Evolutionary conservation across 768 basidiomycete genomes (phyloP).

Genomic region (Termitomyces sp.): DNA sequence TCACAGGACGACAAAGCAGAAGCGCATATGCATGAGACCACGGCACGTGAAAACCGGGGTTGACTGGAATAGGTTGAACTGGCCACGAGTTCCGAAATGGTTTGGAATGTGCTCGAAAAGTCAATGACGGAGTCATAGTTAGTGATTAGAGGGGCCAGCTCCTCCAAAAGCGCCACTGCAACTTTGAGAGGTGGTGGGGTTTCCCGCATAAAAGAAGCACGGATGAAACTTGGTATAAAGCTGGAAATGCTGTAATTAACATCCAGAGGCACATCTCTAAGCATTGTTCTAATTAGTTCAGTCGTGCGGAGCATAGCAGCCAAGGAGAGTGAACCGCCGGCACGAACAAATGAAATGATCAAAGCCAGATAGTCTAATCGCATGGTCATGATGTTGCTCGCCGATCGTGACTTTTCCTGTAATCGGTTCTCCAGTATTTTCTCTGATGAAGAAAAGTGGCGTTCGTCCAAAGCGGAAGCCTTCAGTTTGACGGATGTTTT

Average conservation of each 20-base stretch:
- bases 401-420: conserved; percentile 38
- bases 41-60: conserved; percentile 38
- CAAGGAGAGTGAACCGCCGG: conserved; percentile 43
- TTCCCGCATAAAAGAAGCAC: conserved; percentile 43
- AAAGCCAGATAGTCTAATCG: conserved; percentile 60
- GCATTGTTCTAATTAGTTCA: conserved; percentile 50
- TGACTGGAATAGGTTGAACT: conserved; percentile 50
- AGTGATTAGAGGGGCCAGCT: conserved; percentile 52
- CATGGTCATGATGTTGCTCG: conserved; percentile 55
- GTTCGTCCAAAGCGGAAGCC: conserved; percentile 28
- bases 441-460: conserved; percentile 20
- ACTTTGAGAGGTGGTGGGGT: conserved; percentile 40
- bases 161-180: conserved; percentile 46
- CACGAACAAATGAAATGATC: conserved; percentile 41
- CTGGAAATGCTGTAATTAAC: conserved; percentile 36
- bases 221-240: conserved; percentile 52
- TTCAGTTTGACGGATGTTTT: conserved; percentile 43
- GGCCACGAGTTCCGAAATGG: conserved; percentile 38
- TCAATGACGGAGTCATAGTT: conserved; percentile 45
- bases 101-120: conserved; percentile 53
- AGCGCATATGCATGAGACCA: conserved; percentile 41
- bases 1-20: conserved; percentile 45
- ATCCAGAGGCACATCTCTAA: conserved; percentile 45
- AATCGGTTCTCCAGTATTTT: conserved; percentile 27
- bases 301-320: conserved; percentile 40